Evolutionary conservation across 202 grass and related monocot genomes (phyloP).

Genomic region (Sporobolus alterniflorus): DNA sequence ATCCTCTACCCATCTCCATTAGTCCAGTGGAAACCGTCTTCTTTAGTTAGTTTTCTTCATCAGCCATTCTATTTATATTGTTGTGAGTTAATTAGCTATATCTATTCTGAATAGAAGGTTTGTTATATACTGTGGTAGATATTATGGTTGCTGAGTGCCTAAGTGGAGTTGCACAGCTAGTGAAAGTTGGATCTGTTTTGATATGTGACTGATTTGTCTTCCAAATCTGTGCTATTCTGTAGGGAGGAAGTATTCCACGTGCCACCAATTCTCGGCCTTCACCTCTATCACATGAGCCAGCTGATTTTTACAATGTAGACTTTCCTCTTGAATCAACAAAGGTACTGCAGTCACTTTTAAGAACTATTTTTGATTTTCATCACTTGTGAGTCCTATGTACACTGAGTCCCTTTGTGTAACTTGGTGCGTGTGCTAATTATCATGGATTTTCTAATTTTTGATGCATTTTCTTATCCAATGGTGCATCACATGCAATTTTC

Average conservation of each 20-base stretch:
- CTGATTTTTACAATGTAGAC: constrained; percentile 94
- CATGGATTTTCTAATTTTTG: not conserved
- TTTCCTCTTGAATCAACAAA: constrained; percentile 73
- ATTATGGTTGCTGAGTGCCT: not conserved
- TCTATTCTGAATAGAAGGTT: not conserved
- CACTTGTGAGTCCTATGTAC: not conserved
- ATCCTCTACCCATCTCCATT: not conserved
- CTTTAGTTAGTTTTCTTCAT: not conserved
- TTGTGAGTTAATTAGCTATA: constrained; percentile 1
- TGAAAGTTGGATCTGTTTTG: constrained; percentile 14
- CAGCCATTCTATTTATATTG: not conserved
- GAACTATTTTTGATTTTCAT: not conserved
- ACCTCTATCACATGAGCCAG: constrained; percentile 87
- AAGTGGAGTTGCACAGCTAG: not conserved
- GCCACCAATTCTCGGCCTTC: constrained; percentile 85
- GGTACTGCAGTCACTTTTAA: constrained; percentile 37
- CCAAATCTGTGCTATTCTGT: constrained; percentile 31
- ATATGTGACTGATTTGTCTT: constrained; percentile 19
- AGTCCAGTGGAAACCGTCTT: not conserved
- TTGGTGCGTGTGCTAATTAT: not conserved
- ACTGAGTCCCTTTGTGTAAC: constrained; percentile 19
- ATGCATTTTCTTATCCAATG: constrained; percentile 6
- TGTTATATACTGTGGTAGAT: not conserved
- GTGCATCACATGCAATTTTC: not conserved
- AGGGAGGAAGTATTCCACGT: constrained; percentile 74